Percentiles rank a stretch among this genome's conserved stretches.
These are phyloP conservation scores for Copromyces sp. DNA, from an alignment of 495 filamentous ascomycete genomes.

Conservation along the genomic window DNA sequence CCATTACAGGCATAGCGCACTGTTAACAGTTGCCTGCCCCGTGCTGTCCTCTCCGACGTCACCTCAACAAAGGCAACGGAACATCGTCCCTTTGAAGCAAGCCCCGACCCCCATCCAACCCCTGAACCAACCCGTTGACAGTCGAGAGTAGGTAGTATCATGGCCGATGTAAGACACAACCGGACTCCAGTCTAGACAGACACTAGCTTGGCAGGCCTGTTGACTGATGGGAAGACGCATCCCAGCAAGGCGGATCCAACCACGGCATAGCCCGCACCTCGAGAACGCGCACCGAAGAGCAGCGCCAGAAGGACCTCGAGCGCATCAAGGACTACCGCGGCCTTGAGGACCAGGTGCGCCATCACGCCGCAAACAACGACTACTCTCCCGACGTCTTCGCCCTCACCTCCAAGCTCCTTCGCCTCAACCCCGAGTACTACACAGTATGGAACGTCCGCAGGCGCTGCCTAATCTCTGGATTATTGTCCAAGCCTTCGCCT, in stretches of 20 bases:
- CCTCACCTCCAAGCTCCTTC: slow-evolving; percentile 70
- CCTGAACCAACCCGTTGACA: background rate
- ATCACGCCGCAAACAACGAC: slow-evolving; percentile 46
- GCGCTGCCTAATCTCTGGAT: slow-evolving; percentile 48
- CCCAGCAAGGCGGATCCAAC: slow-evolving; percentile 37
- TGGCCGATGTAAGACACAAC: slow-evolving; percentile 18
- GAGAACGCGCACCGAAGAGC: slow-evolving; percentile 52
- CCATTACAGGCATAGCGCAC: background rate
- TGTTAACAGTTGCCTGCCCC: background rate
- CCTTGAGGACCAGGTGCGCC: slow-evolving; percentile 55
- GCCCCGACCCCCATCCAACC: background rate
- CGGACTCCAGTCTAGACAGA: background rate
- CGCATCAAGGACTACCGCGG: slow-evolving; percentile 71
- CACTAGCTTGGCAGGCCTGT: slow-evolving; percentile 1
- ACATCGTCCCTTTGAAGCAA: background rate
- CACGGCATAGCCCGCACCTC: slow-evolving; percentile 58
- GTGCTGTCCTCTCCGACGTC: background rate
- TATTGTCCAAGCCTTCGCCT: slow-evolving; percentile 40
- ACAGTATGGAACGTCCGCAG: slow-evolving; percentile 96
- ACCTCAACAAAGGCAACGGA: background rate
- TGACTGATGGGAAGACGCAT: slow-evolving; percentile 19
- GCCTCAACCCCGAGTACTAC: slow-evolving; percentile 92
- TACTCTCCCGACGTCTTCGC: slow-evolving; percentile 58
- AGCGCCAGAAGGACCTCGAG: slow-evolving; percentile 56
- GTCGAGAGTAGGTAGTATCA: background rate